Evolutionary conservation across 257 asterid species (phyloP), one percentile per base, ranked within the genome.

Genomic region (Mitragyna speciosa): DNA sequence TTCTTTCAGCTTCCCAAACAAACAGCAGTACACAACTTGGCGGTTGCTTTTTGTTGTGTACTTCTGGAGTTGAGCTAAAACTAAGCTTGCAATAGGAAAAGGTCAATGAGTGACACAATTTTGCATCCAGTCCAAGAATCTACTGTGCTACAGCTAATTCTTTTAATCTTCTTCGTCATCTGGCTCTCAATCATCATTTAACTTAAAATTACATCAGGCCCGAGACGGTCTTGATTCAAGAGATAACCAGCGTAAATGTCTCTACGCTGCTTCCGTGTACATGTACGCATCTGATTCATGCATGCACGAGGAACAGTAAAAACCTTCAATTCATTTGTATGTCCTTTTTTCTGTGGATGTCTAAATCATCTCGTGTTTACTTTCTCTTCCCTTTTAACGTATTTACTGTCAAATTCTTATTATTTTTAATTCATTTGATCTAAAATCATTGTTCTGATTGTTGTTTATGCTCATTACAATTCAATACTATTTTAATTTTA

Each of bases 171-270:
- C 24, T 48, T 16, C 59, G 70, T 82, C 75, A 84, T 86, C 58
- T 73, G 69, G 65, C 70, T 80, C 84, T 79, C 81, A 82, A 84
- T 86, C 82, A 85, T 78, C 59, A 61, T 58, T 71, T 77, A 31
- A 79, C 74, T 80, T 86, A 81, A 86, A 41, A 70, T 82, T 49
- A 81, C 87, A 78, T 78, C 80, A 78, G 83, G 45, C 78, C 89
- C 87, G 63, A 85, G 85, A 88, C 76, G 86, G 64, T 76, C 88
- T 91, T 80, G 90, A 82, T 81, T 85, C 31, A 66, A 71, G 91
- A 76, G 89, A 70, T 79, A 74, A 64, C 51, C 90, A 86, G 91
- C 90, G 84, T 63, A 75, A 78, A 84, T 67, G 77, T 61, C 88
- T 87, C 85, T 78, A 24, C 80, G 76, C 43, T 70, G 68, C 17